These are phyloP conservation scores for Scorias spongiosa DNA, from an alignment of 2,329 filamentous ascomycete genomes.

Conservation along the genomic window DNA sequence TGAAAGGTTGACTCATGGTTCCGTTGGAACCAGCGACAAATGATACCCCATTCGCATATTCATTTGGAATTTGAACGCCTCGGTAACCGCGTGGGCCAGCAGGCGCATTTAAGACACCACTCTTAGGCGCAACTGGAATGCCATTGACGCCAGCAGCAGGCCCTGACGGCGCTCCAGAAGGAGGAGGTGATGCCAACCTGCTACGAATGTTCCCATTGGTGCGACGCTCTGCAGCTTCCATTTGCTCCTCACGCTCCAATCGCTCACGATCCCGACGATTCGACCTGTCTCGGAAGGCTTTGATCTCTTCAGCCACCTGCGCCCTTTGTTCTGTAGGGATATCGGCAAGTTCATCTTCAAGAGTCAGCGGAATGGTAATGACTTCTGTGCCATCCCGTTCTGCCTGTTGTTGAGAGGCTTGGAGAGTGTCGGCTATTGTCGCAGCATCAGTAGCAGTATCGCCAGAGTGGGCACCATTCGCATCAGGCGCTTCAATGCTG, in stretches of 20 bases:
- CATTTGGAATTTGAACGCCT: conserved; percentile 48
- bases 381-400: conserved; percentile 55
- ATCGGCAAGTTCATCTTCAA: conserved; percentile 87
- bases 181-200: conserved; percentile 57
- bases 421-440: conserved; percentile 37
- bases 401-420: conserved; percentile 44
- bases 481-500: conserved; percentile 16
- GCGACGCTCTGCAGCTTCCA: conserved; percentile 71
- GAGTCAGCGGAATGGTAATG: conserved; percentile 69
- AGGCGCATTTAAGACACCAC: conserved; percentile 46
- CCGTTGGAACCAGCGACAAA: conserved; percentile 70
- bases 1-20: conserved; percentile 34
- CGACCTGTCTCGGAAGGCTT: conserved; percentile 83
- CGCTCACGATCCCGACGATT: conserved; percentile 80
- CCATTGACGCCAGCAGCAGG: conserved; percentile 53
- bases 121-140: conserved; percentile 59
- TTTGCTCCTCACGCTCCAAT: conserved; percentile 74
- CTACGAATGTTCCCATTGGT: conserved; percentile 25
- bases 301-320: conserved; percentile 84
- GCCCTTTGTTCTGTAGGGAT: conserved; percentile 95
- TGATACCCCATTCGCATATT: conserved; percentile 60
- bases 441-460: conserved; percentile 10
- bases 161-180: conserved; percentile 41
- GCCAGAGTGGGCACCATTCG: conserved; percentile 20
- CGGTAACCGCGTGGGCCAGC: conserved; percentile 48